Percentiles rank a stretch among this genome's conserved stretches.
phyloP scores from a whole-genome alignment of 2,329 filamentous ascomycete species.

The Tothia fuscella region DNA sequence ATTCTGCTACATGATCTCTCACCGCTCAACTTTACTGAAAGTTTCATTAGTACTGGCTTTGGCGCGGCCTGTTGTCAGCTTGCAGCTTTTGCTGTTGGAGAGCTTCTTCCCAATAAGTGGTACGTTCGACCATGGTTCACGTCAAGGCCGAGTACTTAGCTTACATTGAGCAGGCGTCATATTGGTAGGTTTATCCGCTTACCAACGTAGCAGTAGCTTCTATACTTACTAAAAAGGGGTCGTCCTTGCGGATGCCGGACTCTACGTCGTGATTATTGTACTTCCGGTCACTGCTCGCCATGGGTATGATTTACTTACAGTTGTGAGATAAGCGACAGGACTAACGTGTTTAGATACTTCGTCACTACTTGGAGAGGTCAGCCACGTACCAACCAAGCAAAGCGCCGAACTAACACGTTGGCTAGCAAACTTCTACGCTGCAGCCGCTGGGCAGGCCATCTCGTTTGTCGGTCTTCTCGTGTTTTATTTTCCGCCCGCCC shows the following conservation, averaged over 20 bases:
- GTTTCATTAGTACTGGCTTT: no score
- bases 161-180: no score
- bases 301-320: no score
- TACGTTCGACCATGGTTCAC: no score
- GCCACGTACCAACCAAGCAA: constrained; percentile 16
- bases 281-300: constrained; percentile 10
- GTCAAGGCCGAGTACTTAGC: no score
- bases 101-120: constrained; percentile 17
- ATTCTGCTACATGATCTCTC: no score
- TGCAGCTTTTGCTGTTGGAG: constrained; percentile 16
- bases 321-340: no score
- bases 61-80: constrained; percentile 12
- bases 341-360: neutral
- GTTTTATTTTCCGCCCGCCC: constrained; percentile 12
- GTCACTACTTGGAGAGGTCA: neutral
- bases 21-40: no score
- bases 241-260: constrained; percentile 4
- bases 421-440: constrained; percentile 7
- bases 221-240: constrained; percentile 16
- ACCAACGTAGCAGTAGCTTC: no score
- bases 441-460: constrained; percentile 6
- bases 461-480: constrained; percentile 8
- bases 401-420: no score
- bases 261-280: constrained; percentile 8
- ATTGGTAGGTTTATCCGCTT: no score